These are phyloP conservation scores for Clitopilus passeckerianus DNA, from an alignment of 768 basidiomycete species.

Conservation along the genomic window DNA sequence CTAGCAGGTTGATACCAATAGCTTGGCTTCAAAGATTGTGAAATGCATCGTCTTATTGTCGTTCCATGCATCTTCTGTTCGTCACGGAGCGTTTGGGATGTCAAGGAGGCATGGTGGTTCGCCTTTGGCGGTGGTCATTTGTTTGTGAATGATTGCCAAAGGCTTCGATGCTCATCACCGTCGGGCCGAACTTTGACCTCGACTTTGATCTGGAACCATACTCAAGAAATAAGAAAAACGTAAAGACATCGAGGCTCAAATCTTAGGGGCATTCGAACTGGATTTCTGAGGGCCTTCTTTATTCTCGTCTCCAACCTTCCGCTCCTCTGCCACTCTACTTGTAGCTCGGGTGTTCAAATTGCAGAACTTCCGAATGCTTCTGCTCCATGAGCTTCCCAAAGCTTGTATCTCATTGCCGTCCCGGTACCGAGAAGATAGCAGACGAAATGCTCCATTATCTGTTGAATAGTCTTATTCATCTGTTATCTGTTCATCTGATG, in stretches of 20 bases:
- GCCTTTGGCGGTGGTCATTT: not conserved
- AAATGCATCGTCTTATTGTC: not conserved
- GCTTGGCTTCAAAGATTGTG: not conserved
- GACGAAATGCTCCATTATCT: not conserved
- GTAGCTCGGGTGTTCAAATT: too few species aligned
- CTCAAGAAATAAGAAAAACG: not conserved
- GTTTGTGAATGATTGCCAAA: not conserved
- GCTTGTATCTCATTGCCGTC: too few species aligned
- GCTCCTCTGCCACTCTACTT: too few species aligned
- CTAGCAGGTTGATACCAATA: not conserved
- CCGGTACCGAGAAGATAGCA: not conserved
- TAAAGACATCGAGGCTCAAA: not conserved
- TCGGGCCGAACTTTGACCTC: not conserved
- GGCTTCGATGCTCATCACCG: not conserved
- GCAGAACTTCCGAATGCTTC: too few species aligned
- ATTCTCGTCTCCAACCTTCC: too few species aligned
- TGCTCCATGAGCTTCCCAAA: too few species aligned
- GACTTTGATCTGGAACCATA: not conserved
- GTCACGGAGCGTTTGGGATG: too few species aligned
- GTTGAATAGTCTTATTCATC: not conserved
- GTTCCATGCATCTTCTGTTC: not conserved
- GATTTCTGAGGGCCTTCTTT: too few species aligned
- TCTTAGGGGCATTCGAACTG: too few species aligned
- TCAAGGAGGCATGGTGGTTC: not conserved
- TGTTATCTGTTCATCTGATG: not conserved